phyloP scores from a whole-genome alignment of 805 yeast genomes.

The Alloascoidea hylecoeti region DNA sequence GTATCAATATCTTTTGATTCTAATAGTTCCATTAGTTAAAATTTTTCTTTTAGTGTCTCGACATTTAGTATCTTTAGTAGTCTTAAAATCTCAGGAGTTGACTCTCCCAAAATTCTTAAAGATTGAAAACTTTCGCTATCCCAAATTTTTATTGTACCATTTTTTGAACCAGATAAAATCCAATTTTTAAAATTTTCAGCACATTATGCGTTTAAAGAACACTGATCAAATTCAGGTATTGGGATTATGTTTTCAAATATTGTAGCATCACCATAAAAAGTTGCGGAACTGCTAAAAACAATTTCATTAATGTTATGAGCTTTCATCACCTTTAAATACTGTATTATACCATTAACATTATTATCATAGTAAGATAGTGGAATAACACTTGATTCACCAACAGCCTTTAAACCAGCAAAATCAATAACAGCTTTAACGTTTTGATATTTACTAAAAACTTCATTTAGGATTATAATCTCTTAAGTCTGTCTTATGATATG shows the following conservation, averaged over 20 bases:
- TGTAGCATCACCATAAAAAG: conserved; percentile 75
- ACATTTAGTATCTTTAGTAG: too few species aligned
- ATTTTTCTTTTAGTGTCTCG: too few species aligned
- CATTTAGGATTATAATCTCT: conserved; percentile 31
- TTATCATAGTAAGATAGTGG: conserved; percentile 59
- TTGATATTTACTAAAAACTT: conserved; percentile 31
- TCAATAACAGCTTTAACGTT: conserved; percentile 50
- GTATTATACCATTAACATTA: conserved; percentile 55
- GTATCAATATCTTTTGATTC: too few species aligned
- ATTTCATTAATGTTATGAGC: conserved; percentile 31
- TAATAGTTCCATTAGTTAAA: too few species aligned
- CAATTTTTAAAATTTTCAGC: too few species aligned
- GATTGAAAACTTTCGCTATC: too few species aligned
- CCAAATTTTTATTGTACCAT: too few species aligned
- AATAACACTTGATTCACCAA: conserved; percentile 57
- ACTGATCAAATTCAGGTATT: too few species aligned
- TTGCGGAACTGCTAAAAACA: conserved; percentile 70
- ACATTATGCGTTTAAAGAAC: too few species aligned
- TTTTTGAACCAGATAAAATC: too few species aligned
- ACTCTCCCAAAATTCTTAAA: too few species aligned
- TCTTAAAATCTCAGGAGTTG: too few species aligned
- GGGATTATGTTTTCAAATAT: conserved; percentile 62
- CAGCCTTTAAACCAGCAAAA: conserved; percentile 76
- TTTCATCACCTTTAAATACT: conserved; percentile 38
- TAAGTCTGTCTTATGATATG: conserved; percentile 46